Evolutionary conservation across 1,139 yeast genomes (phyloP), one percentile per base, ranked within the genome.

Genomic region (Protomyces gravidus): DNA sequence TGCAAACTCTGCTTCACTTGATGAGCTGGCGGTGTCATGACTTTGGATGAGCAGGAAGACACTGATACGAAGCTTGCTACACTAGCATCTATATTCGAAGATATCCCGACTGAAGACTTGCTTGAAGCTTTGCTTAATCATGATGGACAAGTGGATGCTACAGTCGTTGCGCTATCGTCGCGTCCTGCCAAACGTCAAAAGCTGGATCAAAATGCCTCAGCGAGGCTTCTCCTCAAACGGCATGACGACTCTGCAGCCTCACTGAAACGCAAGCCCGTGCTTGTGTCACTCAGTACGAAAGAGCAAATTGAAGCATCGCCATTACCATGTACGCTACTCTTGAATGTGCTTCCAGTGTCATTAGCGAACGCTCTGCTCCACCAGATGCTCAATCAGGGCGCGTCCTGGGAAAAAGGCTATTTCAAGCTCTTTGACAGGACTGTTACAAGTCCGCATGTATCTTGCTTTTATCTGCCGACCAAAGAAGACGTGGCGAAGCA

Each of bases 401-500:
- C 72, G 1, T 61, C 66, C 0, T 80, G 82, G 72, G 64, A 65
- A 1, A 69, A 72, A 1, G 73, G 74, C 15, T 72, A 74, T 61
- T 86, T 86, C 67, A 76, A 78, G 61, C 72, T 86, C 15, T 85
- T 84, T 65, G 89, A 84, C 1, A 78, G 83, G 23, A 69, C 74
- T 55, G 85, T 86, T 52, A 68, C 67, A 6, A 80, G 89, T 0
- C 78, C 80, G 26, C 88, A 84, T 66, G 69, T 71, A 5, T 68
- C 80, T 11, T 74, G 76, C 3, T 57, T 76, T 45, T 80, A 78
- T 65, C 66, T 76, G 1, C 69, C 67, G 46, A 70, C 72, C 55
- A 62, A 71, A 33, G 68, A 68, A 1, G 64, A 69, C 2, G 65
- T 63, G 9, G 59, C 59, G 25, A 63, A 67, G 26, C 42, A 36